Conservation (phyloP, 2,329 filamentous ascomycete genomes). For the Phialophora expanda region DNA sequence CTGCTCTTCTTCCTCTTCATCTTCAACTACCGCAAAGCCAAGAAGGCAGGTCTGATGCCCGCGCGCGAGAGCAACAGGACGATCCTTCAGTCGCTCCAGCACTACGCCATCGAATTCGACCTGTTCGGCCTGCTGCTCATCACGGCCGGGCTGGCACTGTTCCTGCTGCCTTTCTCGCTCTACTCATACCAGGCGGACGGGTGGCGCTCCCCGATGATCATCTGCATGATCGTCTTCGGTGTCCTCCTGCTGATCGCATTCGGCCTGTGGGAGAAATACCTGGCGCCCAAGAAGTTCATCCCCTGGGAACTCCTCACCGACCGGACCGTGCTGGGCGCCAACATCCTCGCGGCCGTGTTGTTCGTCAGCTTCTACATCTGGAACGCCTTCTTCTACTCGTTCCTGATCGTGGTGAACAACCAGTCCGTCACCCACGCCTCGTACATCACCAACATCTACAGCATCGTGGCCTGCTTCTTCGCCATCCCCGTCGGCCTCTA, state of each 20-base stretch:
- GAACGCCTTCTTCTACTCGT: conserved; percentile 59
- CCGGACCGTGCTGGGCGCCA: conserved; percentile 58
- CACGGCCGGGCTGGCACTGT: conserved; percentile 62
- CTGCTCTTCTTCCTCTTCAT: conserved; percentile 61
- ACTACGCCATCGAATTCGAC: conserved; percentile 64
- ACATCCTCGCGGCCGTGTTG: conserved; percentile 53
- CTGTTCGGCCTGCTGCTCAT: conserved; percentile 65
- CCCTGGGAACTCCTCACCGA: conserved; percentile 56
- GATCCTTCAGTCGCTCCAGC: conserved; percentile 50
- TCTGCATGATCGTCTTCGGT: conserved; percentile 60
- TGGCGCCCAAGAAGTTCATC: conserved; percentile 59
- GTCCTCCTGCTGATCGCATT: conserved; percentile 59
- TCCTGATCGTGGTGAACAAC: conserved; percentile 59
- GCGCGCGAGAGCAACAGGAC: conserved; percentile 44
- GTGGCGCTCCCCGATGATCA: conserved; percentile 57
- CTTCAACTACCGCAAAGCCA: conserved; percentile 62
- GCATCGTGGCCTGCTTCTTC: conserved; percentile 62
- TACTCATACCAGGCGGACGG: conserved; percentile 45
- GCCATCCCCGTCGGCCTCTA: conserved; percentile 52
- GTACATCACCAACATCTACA: conserved; percentile 50
- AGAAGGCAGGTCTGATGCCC: conserved; percentile 57
- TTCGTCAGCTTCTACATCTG: conserved; percentile 58
- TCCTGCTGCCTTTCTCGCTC: conserved; percentile 70
- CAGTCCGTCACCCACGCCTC: conserved; percentile 49
- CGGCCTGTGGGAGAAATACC: conserved; percentile 59